Conservation (phyloP, 805 yeast species). For the Kazachstania taianensis region DNA sequence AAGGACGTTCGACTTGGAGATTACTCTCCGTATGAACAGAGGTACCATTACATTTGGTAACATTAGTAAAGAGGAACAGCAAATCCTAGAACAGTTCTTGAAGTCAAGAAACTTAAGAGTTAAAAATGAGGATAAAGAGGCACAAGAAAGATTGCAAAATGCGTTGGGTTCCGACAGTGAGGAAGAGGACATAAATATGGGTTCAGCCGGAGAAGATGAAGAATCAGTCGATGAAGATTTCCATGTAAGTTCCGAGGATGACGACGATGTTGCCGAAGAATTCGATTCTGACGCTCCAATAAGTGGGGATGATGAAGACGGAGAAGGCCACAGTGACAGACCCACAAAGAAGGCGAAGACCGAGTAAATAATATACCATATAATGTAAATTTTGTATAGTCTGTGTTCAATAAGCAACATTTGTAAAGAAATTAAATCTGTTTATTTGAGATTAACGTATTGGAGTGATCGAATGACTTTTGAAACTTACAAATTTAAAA, state of each 20-base stretch:
- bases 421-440: too few species aligned
- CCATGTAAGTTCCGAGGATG: conserved; percentile 39
- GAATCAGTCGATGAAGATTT: conserved; percentile 85
- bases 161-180: conserved; percentile 56
- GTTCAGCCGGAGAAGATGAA: conserved; percentile 72
- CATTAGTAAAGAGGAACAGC: conserved; percentile 84
- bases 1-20: conserved; percentile 87
- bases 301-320: conserved; percentile 25
- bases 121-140: conserved; percentile 82
- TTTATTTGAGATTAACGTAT: too few species aligned
- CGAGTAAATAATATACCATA: conserved; percentile 6
- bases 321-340: conserved; percentile 24
- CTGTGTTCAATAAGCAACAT: too few species aligned
- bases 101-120: conserved; percentile 68
- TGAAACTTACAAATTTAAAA: too few species aligned
- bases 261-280: conserved; percentile 70
- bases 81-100: conserved; percentile 62
- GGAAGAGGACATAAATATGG: conserved; percentile 39
- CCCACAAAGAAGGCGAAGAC: conserved; percentile 31
- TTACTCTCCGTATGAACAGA: conserved; percentile 52
- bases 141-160: conserved; percentile 67
- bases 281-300: conserved; percentile 52
- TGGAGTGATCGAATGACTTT: too few species aligned
- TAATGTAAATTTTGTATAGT: conserved; percentile 1
- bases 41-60: conserved; percentile 79